Conservation (phyloP, 305 asterid genomes). For the Ajuga reptans region DNA sequence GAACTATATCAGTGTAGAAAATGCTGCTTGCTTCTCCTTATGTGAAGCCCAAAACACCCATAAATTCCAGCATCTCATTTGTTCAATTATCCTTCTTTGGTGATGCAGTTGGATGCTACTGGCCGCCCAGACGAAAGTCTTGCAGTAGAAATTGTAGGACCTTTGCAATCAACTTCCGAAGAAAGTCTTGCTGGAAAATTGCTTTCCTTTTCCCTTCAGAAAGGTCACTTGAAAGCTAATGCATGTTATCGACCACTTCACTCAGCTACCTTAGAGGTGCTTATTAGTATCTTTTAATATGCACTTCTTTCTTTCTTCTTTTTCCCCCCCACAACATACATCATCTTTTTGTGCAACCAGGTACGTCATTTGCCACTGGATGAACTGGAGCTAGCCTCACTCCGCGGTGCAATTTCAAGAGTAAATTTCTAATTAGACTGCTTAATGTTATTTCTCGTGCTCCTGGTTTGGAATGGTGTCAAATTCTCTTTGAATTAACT, state of each 20-base stretch:
- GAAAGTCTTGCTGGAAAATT: constrained; percentile 68
- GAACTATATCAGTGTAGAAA: neutral
- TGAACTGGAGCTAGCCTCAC: constrained; percentile 97
- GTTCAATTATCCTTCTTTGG: constrained; percentile 10
- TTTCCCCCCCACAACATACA: neutral
- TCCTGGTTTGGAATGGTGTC: constrained; percentile 11
- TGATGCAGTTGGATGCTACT: constrained; percentile 83
- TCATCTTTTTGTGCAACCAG: constrained; percentile 38
- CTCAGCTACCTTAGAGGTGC: constrained; percentile 88
- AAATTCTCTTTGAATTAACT: neutral
- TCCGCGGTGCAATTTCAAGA: constrained; percentile 88
- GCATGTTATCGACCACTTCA: constrained; percentile 76
- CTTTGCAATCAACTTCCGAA: constrained; percentile 70
- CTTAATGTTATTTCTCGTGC: constrained; percentile 17
- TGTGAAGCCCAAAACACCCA: neutral
- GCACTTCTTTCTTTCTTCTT: neutral
- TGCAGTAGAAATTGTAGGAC: constrained; percentile 78
- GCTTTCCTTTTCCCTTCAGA: constrained; percentile 87
- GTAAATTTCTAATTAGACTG: constrained; percentile 37
- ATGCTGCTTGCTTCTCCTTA: constrained; percentile 15
- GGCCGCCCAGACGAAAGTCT: constrained; percentile 99
- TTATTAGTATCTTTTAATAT: constrained; percentile 10
- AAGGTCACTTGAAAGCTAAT: constrained; percentile 88
- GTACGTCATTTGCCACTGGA: constrained; percentile 90
- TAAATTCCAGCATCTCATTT: constrained; percentile 1